Base-by-base conservation (phyloP, 352 stramenopile species). In the Globisporangium sylvaticum region DNA sequence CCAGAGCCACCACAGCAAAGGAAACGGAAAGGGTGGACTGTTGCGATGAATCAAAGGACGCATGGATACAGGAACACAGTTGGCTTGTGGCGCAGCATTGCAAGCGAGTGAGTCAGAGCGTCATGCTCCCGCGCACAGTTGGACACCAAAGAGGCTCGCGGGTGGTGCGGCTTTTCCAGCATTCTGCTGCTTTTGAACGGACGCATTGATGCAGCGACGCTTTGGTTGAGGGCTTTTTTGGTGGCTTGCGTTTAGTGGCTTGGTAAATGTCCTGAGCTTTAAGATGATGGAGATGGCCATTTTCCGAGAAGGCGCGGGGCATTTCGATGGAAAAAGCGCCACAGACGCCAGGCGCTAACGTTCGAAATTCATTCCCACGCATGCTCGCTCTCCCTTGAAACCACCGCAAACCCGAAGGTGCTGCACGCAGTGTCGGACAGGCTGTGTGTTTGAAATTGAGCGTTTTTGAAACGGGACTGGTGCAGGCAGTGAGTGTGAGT, bases 81-180 rank as follows among this genome's bases (percentile, higher is more conserved):
- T 48, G 39, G 25, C 52, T 22, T n/a, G 39, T 48, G 2, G 15
- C 25, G 53, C 53, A 57, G n/a, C 20, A 18, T 18, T 7, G 8
- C 9, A 22, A 53, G 10, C 44, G 8, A 55, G 48, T 25, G 52
- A 37, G 52, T 37, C 25, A 37, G 14, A 58, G 48, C 53, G 53
- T n/a, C 27, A 27, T 42, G 53, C 53, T 37, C 20, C 37, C 15
- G n/a, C n/a, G n/a, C n/a, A n/a, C 53, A 59, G 53, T 59, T 59
- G 53, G 53, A 59, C 27, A n/a, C n/a, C n/a, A 18, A 59, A 20
- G 14, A 44, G 37, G 4, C 39, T n/a, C 15, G 39, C 14, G 4
- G 8, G 9, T 9, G 31, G 31, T 34, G 31, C 37, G 37, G 12
- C 37, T 44, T 48, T 48, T 48, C 39, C 39, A n/a, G 39, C 39